A percentile compares a stretch with the other conserved stretches of the same genome.
These are phyloP conservation scores for Delitschia confertaspora DNA, from an alignment of 495 filamentous ascomycete genomes.

Conservation along the genomic window DNA sequence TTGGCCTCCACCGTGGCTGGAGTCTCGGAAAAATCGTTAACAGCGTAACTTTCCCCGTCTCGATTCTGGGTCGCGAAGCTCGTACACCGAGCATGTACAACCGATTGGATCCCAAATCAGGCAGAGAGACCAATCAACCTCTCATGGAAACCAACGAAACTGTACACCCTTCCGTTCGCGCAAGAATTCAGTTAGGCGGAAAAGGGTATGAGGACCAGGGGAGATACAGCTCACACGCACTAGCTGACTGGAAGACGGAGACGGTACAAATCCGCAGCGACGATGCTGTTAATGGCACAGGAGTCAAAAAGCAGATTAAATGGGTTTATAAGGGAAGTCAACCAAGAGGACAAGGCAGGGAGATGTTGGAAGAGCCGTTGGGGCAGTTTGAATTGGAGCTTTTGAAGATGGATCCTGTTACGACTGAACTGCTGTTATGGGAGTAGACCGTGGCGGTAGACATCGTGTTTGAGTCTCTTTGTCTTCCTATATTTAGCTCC, in stretches of 20 bases:
- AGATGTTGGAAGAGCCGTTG: constrained; percentile 11
- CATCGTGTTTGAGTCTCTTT: no score
- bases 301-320: neutral
- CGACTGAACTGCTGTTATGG: no score
- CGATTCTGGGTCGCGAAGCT: neutral
- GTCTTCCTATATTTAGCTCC: no score
- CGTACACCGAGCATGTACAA: constrained; percentile 8
- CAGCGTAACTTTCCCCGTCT: constrained; percentile 67
- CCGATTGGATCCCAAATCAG: constrained; percentile 6
- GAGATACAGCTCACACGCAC: constrained; percentile 2
- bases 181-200: constrained; percentile 3
- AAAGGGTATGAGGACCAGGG: constrained; percentile 8
- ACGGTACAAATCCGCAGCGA: neutral
- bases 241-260: constrained; percentile 5
- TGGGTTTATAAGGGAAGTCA: constrained; percentile 7
- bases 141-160: constrained; percentile 1
- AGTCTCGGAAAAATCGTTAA: constrained; percentile 77
- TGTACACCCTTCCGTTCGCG: constrained; percentile 7
- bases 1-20: constrained; percentile 60
- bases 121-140: neutral
- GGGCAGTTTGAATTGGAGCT: constrained; percentile 17
- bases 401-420: constrained; percentile 8
- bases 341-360: constrained; percentile 5
- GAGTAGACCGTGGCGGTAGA: no score
- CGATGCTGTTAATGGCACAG: neutral